These are phyloP conservation scores for Backusella liffmaniae DNA, from an alignment of 192 early-diverging fungal genomes.

Conservation along the genomic window DNA sequence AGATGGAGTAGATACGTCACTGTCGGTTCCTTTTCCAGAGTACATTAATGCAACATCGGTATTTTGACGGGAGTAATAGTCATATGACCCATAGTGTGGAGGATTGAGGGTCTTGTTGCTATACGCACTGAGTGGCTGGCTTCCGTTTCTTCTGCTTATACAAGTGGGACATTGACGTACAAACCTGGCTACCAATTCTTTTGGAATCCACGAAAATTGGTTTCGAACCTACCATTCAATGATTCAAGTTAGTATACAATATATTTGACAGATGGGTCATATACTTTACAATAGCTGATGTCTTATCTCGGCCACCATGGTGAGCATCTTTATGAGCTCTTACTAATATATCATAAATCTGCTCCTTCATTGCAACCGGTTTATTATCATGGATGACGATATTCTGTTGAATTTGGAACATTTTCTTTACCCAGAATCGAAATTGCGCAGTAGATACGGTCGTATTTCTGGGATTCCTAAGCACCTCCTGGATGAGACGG, in stretches of 20 bases:
- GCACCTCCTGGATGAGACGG: conserved; percentile 47
- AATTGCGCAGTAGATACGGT: conserved; percentile 54
- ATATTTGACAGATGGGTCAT: neutral
- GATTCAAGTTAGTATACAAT: neutral
- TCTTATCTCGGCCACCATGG: conserved; percentile 55
- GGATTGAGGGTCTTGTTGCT: conserved; percentile 2
- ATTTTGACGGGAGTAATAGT: neutral
- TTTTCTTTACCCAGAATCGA: conserved; percentile 57
- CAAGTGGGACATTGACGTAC: conserved; percentile 32
- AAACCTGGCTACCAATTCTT: conserved; percentile 30
- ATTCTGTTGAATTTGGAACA: conserved; percentile 46
- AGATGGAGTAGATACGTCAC: conserved; percentile 3
- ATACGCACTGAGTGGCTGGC: conserved; percentile 5
- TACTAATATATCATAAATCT: conserved; percentile 48
- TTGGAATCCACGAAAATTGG: conserved; percentile 31
- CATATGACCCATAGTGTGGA: neutral
- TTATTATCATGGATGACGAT: conserved; percentile 51
- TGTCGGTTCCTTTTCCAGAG: neutral
- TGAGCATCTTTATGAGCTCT: conserved; percentile 49
- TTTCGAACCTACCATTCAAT: conserved; percentile 16
- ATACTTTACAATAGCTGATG: conserved; percentile 46
- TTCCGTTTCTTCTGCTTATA: conserved; percentile 21
- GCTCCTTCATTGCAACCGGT: conserved; percentile 50
- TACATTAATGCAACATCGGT: neutral
- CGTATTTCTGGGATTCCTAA: conserved; percentile 50